phyloP scores from a whole-genome alignment of 2,329 filamentous ascomycete genomes.

The Sporothrix luriei region DNA sequence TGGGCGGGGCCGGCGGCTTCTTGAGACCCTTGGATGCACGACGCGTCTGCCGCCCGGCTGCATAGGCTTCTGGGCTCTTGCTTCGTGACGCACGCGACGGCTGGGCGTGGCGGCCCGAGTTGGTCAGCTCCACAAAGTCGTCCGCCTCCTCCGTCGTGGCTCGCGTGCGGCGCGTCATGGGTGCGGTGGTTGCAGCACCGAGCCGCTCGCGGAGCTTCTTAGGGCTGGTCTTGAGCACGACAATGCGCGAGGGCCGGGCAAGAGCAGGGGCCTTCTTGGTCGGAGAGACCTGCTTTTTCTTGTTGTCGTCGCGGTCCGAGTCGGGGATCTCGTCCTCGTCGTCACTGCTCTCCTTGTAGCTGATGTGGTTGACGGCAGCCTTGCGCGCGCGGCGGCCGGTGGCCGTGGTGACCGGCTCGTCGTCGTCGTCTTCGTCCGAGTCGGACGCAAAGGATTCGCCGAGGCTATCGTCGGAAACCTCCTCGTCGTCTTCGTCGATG shows the following conservation, averaged over 20 bases:
- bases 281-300: conserved; percentile 41
- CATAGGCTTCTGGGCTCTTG: conserved; percentile 57
- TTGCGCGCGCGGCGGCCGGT: conserved; percentile 53
- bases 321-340: conserved; percentile 45
- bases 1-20: conserved; percentile 49
- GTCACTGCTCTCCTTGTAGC: conserved; percentile 52
- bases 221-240: conserved; percentile 40
- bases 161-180: conserved; percentile 53
- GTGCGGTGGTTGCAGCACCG: conserved; percentile 32
- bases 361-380: conserved; percentile 49
- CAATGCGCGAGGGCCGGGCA: conserved; percentile 38
- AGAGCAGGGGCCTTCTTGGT: conserved; percentile 19
- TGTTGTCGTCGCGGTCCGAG: conserved; percentile 46
- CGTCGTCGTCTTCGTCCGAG: conserved; percentile 46
- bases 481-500: conserved; percentile 63
- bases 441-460: conserved; percentile 54
- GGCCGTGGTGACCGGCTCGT: conserved; percentile 45
- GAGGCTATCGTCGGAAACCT: conserved; percentile 57
- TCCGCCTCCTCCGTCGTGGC: conserved; percentile 59
- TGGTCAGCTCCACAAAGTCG: conserved; percentile 61
- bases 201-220: conserved; percentile 31
- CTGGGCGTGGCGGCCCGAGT: conserved; percentile 61
- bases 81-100: conserved; percentile 56
- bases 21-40: conserved; percentile 57
- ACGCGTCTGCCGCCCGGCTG: conserved; percentile 46